Conservation (phyloP, 805 yeast genomes). For the Saccharomyces paradoxus region DNA sequence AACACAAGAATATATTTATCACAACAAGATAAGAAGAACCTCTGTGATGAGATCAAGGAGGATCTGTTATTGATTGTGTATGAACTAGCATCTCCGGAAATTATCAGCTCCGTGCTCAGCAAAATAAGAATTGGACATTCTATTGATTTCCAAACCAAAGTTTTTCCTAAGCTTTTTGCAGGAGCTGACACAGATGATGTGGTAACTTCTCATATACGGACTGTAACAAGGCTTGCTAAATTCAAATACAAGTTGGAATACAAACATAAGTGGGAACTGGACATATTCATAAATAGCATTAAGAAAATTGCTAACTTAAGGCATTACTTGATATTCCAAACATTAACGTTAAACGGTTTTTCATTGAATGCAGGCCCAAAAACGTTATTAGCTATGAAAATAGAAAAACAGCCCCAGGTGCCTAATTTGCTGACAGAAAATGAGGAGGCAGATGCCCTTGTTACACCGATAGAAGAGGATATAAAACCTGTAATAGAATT, state of each 20-base stretch:
- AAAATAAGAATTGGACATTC: conserved; percentile 23
- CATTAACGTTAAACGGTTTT: neutral
- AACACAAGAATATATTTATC: conserved; percentile 23
- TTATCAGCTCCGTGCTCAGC: conserved; percentile 13
- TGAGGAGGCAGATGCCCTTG: conserved; percentile 3
- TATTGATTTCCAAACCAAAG: conserved; percentile 15
- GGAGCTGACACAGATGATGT: conserved; percentile 2
- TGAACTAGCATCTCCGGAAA: conserved; percentile 21
- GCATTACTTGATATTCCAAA: conserved; percentile 14
- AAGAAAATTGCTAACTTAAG: conserved; percentile 20
- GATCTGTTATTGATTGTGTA: conserved; percentile 23
- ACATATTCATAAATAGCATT: conserved; percentile 23
- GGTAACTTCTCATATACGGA: conserved; percentile 12
- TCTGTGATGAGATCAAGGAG: conserved; percentile 22
- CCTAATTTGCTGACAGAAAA: conserved; percentile 3
- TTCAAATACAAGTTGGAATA: conserved; percentile 21
- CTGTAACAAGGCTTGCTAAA: conserved; percentile 22
- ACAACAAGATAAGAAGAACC: conserved; percentile 21
- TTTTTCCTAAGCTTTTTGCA: conserved; percentile 7
- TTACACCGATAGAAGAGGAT: conserved; percentile 7
- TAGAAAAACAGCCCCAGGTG: conserved; percentile 1
- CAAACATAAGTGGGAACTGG: conserved; percentile 26
- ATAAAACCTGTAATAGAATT: conserved; percentile 20
- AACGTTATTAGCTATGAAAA: conserved; percentile 2
- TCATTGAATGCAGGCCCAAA: conserved; percentile 2